Evolutionary conservation across 345 rosid species (phyloP).

Genomic region (Citropsis articulata): DNA sequence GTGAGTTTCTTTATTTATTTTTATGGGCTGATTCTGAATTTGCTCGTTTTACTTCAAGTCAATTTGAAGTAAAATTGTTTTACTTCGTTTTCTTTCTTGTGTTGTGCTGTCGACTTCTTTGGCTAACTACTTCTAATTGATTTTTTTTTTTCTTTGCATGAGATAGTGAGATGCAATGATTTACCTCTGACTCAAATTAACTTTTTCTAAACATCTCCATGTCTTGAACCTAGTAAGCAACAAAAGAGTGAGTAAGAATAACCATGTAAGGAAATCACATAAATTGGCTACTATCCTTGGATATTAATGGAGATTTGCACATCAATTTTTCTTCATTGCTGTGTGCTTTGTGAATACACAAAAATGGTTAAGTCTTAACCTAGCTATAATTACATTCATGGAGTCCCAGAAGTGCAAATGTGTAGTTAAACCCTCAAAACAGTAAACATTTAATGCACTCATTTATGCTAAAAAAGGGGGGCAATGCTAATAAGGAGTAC

Average conservation of each 20-base stretch:
- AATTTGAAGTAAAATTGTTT: too few species aligned
- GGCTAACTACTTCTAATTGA: background rate
- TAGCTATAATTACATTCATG: background rate
- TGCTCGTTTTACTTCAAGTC: too few species aligned
- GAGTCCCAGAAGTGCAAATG: background rate
- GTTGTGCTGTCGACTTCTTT: background rate
- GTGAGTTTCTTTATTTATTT: background rate
- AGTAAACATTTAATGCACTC: background rate
- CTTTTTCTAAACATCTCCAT: background rate
- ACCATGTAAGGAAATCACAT: constrained; percentile 2
- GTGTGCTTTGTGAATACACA: background rate
- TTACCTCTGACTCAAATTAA: background rate
- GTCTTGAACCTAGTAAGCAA: background rate
- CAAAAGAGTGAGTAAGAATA: background rate
- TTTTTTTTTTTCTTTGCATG: background rate
- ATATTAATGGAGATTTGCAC: background rate
- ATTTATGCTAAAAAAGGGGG: background rate
- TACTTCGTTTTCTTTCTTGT: background rate
- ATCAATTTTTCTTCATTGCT: background rate
- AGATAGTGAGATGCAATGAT: background rate
- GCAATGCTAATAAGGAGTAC: background rate
- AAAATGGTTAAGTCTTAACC: background rate
- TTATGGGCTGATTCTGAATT: background rate
- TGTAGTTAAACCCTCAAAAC: background rate
- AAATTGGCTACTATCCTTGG: background rate